Percentiles rank a stretch among this genome's conserved stretches.
Evolutionary conservation across 371 early-diverging fungal genomes (phyloP).

Genomic region (Mucor plumbeus): DNA sequence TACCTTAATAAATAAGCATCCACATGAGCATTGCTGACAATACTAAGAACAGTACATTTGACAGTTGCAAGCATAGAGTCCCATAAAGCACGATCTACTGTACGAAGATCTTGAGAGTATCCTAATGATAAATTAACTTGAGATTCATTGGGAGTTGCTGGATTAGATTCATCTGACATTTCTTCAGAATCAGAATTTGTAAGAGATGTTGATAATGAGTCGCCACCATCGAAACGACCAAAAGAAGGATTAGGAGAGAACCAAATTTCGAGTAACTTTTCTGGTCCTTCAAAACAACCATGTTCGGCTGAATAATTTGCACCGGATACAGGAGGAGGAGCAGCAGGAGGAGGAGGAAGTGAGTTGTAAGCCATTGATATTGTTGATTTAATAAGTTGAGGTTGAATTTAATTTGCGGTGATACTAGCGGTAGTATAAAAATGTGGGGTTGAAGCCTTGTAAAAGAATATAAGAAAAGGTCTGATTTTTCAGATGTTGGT

Average conservation of each 20-base stretch:
- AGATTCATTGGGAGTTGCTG: conserved; percentile 33
- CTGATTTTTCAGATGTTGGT: background rate
- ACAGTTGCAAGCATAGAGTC: conserved; percentile 88
- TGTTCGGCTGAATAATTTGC: conserved; percentile 54
- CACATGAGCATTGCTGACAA: conserved; percentile 71
- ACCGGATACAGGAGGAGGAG: conserved; percentile 38
- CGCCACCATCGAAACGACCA: background rate
- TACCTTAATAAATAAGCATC: conserved; percentile 89
- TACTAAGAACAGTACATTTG: conserved; percentile 84
- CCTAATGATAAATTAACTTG: conserved; percentile 32
- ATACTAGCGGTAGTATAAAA: background rate
- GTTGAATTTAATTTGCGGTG: background rate
- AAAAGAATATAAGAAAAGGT: background rate
- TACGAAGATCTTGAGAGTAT: conserved; percentile 66
- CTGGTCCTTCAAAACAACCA: conserved; percentile 89
- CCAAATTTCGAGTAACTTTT: conserved; percentile 96
- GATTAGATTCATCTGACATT: conserved; percentile 38
- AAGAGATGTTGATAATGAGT: conserved; percentile 6
- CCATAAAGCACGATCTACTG: conserved; percentile 77
- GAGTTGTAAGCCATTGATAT: conserved; percentile 17
- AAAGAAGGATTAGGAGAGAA: conserved; percentile 63
- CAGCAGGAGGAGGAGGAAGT: conserved; percentile 31
- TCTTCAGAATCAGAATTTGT: conserved; percentile 38
- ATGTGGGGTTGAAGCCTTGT: conserved; percentile 6
- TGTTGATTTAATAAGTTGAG: background rate